These are phyloP conservation scores for Rutstroemia sp. DNA, from an alignment of 2,329 filamentous ascomycete genomes.

Conservation along the genomic window DNA sequence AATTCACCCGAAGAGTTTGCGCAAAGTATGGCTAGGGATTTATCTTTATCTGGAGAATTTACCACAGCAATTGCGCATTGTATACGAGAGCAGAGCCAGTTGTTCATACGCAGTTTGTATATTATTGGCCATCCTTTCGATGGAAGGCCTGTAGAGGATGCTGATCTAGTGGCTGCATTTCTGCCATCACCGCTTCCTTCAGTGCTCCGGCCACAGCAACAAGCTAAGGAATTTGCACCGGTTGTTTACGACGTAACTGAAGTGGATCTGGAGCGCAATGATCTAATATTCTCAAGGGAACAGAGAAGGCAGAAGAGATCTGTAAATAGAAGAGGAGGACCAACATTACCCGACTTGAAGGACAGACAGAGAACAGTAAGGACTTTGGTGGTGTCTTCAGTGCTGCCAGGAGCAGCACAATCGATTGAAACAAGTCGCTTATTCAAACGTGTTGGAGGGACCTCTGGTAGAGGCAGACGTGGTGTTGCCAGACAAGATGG, in stretches of 20 bases:
- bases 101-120: conserved; percentile 90
- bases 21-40: conserved; percentile 76
- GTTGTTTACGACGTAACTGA: conserved; percentile 93
- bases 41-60: conserved; percentile 90
- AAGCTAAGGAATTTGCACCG: conserved; percentile 88
- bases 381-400: conserved; percentile 85
- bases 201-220: conserved; percentile 84
- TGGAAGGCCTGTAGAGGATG: conserved; percentile 84
- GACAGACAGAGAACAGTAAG: conserved; percentile 90
- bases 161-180: conserved; percentile 80
- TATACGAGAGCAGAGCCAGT: conserved; percentile 90
- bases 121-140: conserved; percentile 93
- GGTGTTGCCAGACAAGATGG: conserved; percentile 40
- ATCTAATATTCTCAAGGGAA: conserved; percentile 87
- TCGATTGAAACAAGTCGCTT: conserved; percentile 78
- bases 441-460: conserved; percentile 67
- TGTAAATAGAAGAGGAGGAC: conserved; percentile 86
- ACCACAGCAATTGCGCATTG: conserved; percentile 96
- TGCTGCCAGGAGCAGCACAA: conserved; percentile 78
- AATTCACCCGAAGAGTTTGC: conserved; percentile 97
- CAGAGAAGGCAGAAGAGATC: conserved; percentile 92
- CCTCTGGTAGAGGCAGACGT: conserved; percentile 48
- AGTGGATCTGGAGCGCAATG: conserved; percentile 79
- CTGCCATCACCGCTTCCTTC: conserved; percentile 74
- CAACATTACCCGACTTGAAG: conserved; percentile 89